Conservation (phyloP, 768 basidiomycete species). For the Trametes maxima region DNA sequence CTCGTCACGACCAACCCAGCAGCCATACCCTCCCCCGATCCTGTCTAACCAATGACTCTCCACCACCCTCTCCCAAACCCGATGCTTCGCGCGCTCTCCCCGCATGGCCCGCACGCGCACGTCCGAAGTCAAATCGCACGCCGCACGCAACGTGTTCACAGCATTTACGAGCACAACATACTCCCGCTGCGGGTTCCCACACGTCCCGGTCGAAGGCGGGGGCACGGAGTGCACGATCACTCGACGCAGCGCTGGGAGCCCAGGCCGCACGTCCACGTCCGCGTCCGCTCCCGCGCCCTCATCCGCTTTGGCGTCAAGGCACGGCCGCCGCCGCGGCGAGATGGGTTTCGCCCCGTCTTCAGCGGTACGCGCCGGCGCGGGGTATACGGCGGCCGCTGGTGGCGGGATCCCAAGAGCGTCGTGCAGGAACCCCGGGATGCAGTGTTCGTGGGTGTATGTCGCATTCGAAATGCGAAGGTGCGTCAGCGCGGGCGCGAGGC, state of each 20-base stretch:
- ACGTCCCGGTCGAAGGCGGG: slow-evolving; percentile 1
- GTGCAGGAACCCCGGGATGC: slow-evolving; percentile 14
- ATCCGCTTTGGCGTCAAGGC: neutral
- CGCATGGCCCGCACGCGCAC: slow-evolving; percentile 6
- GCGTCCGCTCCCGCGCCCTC: neutral
- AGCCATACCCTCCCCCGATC: slow-evolving; percentile 16
- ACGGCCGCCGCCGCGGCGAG: neutral
- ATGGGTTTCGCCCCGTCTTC: neutral
- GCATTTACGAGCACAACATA: slow-evolving; percentile 10
- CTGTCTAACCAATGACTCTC: slow-evolving; percentile 15
- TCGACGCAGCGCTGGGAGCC: slow-evolving; percentile 6
- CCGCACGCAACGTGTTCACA: slow-evolving; percentile 1
- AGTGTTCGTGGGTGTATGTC: slow-evolving; percentile 20
- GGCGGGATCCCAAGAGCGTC: slow-evolving; percentile 8
- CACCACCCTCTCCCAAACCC: slow-evolving; percentile 8
- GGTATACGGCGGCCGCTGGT: neutral
- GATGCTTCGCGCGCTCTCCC: slow-evolving; percentile 6
- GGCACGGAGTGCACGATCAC: slow-evolving; percentile 19
- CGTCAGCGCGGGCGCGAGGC: slow-evolving; percentile 15
- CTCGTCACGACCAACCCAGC: slow-evolving; percentile 5
- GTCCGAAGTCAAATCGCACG: slow-evolving; percentile 3
- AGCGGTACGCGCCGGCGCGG: neutral
- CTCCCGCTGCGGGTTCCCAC: slow-evolving; percentile 11
- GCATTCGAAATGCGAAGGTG: slow-evolving; percentile 23
- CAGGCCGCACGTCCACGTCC: neutral